Base-by-base conservation (phyloP, 2,329 filamentous ascomycete genomes). In the Exophiala calicioides region DNA sequence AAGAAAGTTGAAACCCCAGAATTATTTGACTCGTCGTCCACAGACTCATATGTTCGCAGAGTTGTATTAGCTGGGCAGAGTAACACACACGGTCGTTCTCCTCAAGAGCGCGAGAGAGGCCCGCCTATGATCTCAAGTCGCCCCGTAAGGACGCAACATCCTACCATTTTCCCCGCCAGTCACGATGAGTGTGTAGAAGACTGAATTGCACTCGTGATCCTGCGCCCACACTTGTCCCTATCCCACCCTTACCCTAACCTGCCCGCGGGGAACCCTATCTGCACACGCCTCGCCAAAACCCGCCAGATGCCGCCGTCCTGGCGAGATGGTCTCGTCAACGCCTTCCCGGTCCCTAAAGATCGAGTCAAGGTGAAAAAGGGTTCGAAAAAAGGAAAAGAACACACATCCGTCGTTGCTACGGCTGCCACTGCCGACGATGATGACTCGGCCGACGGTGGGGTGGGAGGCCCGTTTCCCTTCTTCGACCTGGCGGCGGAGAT, bases 11-110 rank as follows among this genome's bases (percentile, higher is more conserved):
- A 60, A 63, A 64, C 64, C 75, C 75, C 71, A 68, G 71, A 69
- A 67, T 74, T 79, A 80, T 81, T 81, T 81, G 79, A 78, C 78
- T 71, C 70, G 66, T 64, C 73, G 73, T 65, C 66, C 73, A 66
- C 56, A 60, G 54, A 56, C 53, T 51, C 53, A 61, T 64, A 71
- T 77, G 75, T 72, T 71, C 74, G 72, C 66, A 65, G 75, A 72
- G 80, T 81, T 84, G 81, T 70, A 74, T 68, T 72, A 71, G 66
- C 68, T 72, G 71, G 73, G 72, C 62, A 75, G 71, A 75, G 63
- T 48, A 64, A 70, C 40, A 53, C 46, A 59, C 62, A 65, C 62
- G 58, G 51, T 68, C 72, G 67, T 68, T 66, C 68, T 59, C 60
- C 64, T 68, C 69, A 75, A 75, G 72, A 75, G 71, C 71, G 63